Evolutionary conservation across 805 yeast genomes (phyloP).

Genomic region (Barnettozyma sucrosica): DNA sequence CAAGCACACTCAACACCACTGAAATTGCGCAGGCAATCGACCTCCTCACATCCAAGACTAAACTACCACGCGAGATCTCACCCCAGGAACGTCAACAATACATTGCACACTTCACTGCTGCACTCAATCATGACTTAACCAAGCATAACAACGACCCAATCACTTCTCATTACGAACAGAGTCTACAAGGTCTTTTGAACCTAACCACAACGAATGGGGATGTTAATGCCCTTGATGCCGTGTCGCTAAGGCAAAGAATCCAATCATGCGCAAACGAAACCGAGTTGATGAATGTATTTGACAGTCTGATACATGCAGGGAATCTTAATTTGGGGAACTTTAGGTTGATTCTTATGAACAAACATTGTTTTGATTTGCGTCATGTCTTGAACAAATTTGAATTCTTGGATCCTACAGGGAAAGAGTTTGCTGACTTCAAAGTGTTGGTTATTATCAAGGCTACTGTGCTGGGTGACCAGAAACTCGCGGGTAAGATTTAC

Average conservation of each 20-base stretch:
- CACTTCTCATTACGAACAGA: slow-evolving; percentile 6
- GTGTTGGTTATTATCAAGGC: slow-evolving; percentile 8
- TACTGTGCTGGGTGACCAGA: not conserved
- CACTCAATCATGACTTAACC: slow-evolving; percentile 1
- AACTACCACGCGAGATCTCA: not conserved
- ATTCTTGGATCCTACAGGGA: slow-evolving; percentile 3
- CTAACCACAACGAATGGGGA: not conserved
- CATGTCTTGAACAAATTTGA: slow-evolving; percentile 9
- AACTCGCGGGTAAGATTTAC: slow-evolving; percentile 3
- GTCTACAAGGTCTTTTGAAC: slow-evolving; percentile 7
- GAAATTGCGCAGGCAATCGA: slow-evolving; percentile 10
- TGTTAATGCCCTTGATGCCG: slow-evolving; percentile 1
- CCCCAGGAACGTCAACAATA: slow-evolving; percentile 4
- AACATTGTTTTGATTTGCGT: slow-evolving; percentile 3
- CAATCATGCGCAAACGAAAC: not conserved
- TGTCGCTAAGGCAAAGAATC: not conserved
- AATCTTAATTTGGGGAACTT: slow-evolving; percentile 4
- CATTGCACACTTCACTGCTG: slow-evolving; percentile 8
- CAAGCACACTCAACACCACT: not conserved
- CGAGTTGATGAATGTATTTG: slow-evolving; percentile 8
- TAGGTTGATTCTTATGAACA: slow-evolving; percentile 6
- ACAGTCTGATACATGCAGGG: slow-evolving; percentile 7
- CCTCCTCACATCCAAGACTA: slow-evolving; percentile 3
- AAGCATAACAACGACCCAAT: not conserved
- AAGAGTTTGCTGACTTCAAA: slow-evolving; percentile 5